Percentiles rank a stretch among this genome's conserved stretches.
These are phyloP conservation scores for Musa beccarii DNA, from an alignment of 176 grass and related monocot species.

Conservation along the genomic window DNA sequence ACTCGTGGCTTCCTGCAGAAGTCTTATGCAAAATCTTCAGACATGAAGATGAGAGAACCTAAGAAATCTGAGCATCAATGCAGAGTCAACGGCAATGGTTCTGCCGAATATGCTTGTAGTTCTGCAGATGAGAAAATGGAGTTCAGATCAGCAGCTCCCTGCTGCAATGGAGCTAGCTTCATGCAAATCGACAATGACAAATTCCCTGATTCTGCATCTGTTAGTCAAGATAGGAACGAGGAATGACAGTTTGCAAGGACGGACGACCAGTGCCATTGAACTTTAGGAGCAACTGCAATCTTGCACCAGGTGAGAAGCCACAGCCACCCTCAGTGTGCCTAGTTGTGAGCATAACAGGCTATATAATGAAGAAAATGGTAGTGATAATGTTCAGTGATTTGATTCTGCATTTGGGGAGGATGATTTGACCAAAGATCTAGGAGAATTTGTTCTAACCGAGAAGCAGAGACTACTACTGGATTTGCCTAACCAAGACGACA, in stretches of 20 bases:
- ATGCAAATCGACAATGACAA: not conserved
- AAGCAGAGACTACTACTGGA: constrained; percentile 27
- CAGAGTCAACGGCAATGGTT: constrained; percentile 8
- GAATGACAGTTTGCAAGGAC: not conserved
- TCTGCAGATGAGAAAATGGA: not conserved
- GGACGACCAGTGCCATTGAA: not conserved
- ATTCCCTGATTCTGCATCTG: not conserved
- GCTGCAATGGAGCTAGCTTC: not conserved
- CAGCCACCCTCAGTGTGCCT: not conserved
- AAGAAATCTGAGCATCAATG: not conserved
- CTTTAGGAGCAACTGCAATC: not conserved
- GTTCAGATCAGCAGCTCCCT: not conserved
- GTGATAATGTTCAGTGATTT: not conserved
- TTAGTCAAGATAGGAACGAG: not conserved
- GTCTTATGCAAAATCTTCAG: constrained; percentile 31
- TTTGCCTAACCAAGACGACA: constrained; percentile 31
- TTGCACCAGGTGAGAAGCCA: not conserved
- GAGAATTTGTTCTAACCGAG: constrained; percentile 17
- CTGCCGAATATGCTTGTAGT: not conserved
- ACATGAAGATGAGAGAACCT: not conserved
- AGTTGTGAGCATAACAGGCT: not conserved
- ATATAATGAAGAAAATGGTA: not conserved
- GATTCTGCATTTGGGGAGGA: not conserved
- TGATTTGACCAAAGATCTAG: not conserved
- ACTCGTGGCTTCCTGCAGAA: constrained; percentile 33